Evolutionary conservation across 345 rosid species (phyloP).

Genomic region (Aurinia saxatilis): DNA sequence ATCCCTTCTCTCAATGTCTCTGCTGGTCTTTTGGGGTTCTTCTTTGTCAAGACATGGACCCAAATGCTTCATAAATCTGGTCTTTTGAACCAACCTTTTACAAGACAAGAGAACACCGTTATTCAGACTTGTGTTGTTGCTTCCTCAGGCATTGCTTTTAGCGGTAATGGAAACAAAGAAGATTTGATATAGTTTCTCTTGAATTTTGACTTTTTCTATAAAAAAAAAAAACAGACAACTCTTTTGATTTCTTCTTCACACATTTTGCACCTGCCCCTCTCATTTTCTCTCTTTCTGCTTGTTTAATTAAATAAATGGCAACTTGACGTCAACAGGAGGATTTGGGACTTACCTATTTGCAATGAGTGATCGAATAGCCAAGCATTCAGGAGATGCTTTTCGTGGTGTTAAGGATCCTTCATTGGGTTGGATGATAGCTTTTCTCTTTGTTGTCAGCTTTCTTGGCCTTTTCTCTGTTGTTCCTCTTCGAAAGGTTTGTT

Average conservation of each 20-base stretch:
- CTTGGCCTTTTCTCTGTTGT: constrained; percentile 82
- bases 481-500: constrained; percentile 63
- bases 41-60: constrained; percentile 60
- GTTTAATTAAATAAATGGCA: background rate
- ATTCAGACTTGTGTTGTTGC: constrained; percentile 88
- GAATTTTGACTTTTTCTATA: constrained; percentile 1
- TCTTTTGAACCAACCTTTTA: constrained; percentile 61
- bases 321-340: constrained; percentile 42
- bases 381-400: constrained; percentile 41
- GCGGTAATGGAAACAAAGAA: constrained; percentile 44
- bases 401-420: constrained; percentile 52
- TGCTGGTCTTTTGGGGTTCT: constrained; percentile 64
- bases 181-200: background rate
- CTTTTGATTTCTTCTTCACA: constrained; percentile 9
- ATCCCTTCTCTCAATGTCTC: constrained; percentile 72
- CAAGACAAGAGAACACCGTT: constrained; percentile 82
- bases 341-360: constrained; percentile 75
- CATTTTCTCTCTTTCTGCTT: background rate
- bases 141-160: constrained; percentile 90
- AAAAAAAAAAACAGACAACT: constrained; percentile 9
- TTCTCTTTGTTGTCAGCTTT: constrained; percentile 77
- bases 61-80: constrained; percentile 43
- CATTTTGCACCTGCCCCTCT: background rate
- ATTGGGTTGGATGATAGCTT: constrained; percentile 71
- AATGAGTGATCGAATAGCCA: constrained; percentile 56